A percentile compares a stretch with the other conserved stretches of the same genome.
Evolutionary conservation across 2,329 filamentous ascomycete species (phyloP).

Genomic region (Penicillium sclerotiorum): DNA sequence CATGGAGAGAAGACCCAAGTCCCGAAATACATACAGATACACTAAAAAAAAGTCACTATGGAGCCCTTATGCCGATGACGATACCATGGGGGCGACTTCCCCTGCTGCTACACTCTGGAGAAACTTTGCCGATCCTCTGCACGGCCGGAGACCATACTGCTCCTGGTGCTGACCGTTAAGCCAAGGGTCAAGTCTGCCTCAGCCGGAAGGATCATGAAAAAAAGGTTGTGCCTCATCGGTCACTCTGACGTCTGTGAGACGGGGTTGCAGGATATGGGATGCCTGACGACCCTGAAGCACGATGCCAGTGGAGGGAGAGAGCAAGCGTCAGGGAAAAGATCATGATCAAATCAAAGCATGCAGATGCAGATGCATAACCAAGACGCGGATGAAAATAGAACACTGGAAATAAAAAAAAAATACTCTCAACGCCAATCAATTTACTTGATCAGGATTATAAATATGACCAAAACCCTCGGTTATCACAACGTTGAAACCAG

Average conservation of each 20-base stretch:
- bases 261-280: too few species aligned
- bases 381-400: too few species aligned
- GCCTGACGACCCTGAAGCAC: background rate
- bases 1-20: background rate
- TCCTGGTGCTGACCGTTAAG: conserved; percentile 12
- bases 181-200: conserved; percentile 10
- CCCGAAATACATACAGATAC: background rate
- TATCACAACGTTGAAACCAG: conserved; percentile 2
- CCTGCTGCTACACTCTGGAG: background rate
- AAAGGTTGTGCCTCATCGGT: conserved; percentile 11
- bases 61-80: background rate
- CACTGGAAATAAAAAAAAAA: background rate
- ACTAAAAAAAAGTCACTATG: background rate
- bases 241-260: conserved; percentile 4
- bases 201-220: conserved; percentile 15
- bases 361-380: too few species aligned
- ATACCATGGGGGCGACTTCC: conserved; percentile 1
- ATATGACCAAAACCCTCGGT: background rate
- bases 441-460: background rate
- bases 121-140: conserved; percentile 1
- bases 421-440: background rate
- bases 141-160: background rate
- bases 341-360: too few species aligned
- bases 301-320: background rate
- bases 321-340: background rate